phyloP scores from a whole-genome alignment of 306 rosid species.

The Fragaria vesca region DNA sequence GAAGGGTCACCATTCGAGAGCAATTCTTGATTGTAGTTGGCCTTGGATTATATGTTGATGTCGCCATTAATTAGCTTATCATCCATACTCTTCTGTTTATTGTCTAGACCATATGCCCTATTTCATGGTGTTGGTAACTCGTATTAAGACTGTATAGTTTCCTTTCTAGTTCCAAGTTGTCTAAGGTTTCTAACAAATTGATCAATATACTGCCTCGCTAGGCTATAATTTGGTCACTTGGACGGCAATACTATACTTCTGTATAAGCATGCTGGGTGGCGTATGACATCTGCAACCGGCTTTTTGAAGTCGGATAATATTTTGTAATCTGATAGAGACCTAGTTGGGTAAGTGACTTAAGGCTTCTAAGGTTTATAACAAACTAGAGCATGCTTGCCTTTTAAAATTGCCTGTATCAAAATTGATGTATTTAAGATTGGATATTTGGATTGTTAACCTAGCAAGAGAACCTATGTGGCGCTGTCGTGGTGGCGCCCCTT shows the following conservation, averaged over 20 bases:
- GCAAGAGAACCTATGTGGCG: too few species aligned
- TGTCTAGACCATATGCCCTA: conserved; percentile 16
- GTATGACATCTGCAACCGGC: background rate
- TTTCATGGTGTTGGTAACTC: conserved; percentile 11
- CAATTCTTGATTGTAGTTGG: conserved; percentile 40
- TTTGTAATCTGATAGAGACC: too few species aligned
- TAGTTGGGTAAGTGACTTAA: too few species aligned
- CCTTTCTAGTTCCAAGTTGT: background rate
- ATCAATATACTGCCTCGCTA: background rate
- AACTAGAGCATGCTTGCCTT: too few species aligned
- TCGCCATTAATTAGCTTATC: conserved; percentile 27
- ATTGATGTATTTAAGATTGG: too few species aligned
- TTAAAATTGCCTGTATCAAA: too few species aligned
- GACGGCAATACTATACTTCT: background rate
- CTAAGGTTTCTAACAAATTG: background rate
- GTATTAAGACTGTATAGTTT: conserved; percentile 16
- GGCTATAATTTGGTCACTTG: background rate
- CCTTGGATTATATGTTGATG: conserved; percentile 26
- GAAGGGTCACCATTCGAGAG: conserved; percentile 26
- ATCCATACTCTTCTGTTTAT: conserved; percentile 24
- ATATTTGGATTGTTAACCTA: too few species aligned
- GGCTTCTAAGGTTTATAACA: too few species aligned
- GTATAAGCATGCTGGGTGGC: background rate
- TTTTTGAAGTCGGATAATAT: too few species aligned
- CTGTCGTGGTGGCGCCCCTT: too few species aligned